Evolutionary conservation across 164 flowering plant genomes (phyloP).

Genomic region (Macadamia tetraphylla): DNA sequence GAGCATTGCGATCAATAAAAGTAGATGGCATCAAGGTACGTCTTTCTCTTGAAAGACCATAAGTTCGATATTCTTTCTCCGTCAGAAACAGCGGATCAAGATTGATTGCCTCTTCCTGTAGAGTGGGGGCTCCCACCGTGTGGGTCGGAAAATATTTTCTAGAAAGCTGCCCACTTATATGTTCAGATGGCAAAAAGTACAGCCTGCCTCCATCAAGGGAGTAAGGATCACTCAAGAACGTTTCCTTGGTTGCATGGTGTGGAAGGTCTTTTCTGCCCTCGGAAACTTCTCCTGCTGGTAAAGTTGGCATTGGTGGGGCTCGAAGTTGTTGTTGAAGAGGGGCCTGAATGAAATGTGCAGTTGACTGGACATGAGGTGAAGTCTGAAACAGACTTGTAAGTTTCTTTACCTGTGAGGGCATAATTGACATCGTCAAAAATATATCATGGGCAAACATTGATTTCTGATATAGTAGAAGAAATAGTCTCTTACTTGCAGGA

Average conservation of each 20-base stretch:
- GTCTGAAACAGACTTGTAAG: constrained; percentile 52
- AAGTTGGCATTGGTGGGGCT: constrained; percentile 15
- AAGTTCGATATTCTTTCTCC: constrained; percentile 32
- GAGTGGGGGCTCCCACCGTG: constrained; percentile 5
- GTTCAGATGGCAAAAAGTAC: constrained; percentile 16
- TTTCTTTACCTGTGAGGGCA: constrained; percentile 44
- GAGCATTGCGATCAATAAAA: constrained; percentile 11
- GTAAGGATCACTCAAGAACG: constrained; percentile 14
- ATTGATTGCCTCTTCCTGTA: constrained; percentile 13
- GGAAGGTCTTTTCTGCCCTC: constrained; percentile 20
- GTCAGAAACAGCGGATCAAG: constrained; percentile 28
- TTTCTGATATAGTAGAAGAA: not conserved
- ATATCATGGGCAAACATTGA: constrained; percentile 6
- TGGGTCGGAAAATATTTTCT: constrained; percentile 12
- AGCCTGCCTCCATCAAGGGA: constrained; percentile 13
- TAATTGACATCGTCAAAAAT: constrained; percentile 3
- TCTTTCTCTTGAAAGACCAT: constrained; percentile 25
- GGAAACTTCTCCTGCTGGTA: constrained; percentile 11
- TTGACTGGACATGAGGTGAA: constrained; percentile 25
- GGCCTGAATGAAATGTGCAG: constrained; percentile 11
- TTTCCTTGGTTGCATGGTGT: constrained; percentile 14
- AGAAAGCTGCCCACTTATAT: constrained; percentile 24
- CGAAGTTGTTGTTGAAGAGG: not conserved
- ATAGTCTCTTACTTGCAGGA: constrained; percentile 44
- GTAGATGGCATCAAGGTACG: constrained; percentile 15